phyloP scores from a whole-genome alignment of 345 rosid species.

The Firmiana major region DNA sequence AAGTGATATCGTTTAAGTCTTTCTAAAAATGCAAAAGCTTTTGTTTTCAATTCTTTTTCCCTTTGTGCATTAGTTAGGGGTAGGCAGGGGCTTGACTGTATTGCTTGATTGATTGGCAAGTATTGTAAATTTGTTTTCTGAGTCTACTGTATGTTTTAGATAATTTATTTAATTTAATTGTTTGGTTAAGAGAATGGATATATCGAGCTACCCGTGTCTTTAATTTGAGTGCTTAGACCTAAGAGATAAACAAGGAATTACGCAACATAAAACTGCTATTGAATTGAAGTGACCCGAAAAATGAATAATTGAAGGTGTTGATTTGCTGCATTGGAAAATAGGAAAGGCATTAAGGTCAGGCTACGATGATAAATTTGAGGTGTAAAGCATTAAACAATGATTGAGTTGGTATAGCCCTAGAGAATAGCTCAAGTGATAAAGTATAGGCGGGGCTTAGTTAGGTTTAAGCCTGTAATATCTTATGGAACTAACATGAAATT shows the following conservation, averaged over 20 bases:
- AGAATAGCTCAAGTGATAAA: not conserved
- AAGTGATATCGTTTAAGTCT: not conserved
- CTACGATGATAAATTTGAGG: not conserved
- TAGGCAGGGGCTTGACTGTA: not conserved
- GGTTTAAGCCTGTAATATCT: not conserved
- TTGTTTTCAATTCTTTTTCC: not conserved
- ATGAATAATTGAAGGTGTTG: not conserved
- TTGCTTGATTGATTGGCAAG: not conserved
- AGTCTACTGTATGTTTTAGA: not conserved
- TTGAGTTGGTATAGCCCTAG: not conserved
- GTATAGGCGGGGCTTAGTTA: not conserved
- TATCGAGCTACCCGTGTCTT: not conserved
- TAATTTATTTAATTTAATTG: not conserved
- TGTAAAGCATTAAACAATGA: not conserved
- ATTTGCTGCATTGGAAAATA: constrained; percentile 5
- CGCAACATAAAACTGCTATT: not conserved
- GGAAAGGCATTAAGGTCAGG: not conserved
- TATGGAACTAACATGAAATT: not conserved
- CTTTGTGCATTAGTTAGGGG: not conserved
- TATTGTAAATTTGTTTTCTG: not conserved
- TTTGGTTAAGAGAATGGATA: not conserved
- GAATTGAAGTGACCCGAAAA: not conserved
- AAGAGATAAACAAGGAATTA: not conserved
- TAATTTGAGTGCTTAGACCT: not conserved
- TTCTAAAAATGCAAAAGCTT: not conserved